Base-by-base conservation (phyloP, 768 basidiomycete genomes). In the Agaricus bisporus region DNA sequence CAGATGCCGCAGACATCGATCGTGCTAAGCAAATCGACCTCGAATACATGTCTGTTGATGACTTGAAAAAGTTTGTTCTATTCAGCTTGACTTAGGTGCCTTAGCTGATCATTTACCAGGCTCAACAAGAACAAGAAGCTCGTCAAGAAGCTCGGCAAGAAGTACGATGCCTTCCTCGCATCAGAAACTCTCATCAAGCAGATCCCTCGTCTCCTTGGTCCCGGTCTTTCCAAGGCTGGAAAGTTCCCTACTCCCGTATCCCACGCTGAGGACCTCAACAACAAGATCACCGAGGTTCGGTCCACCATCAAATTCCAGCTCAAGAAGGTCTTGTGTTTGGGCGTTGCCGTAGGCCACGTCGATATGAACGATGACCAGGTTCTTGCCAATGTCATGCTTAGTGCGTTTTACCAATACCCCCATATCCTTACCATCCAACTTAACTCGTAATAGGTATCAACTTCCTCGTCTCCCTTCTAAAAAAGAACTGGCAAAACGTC, bases 111-210 rank as follows among this genome's bases (percentile, higher is more conserved):
- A 8, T 18, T n/a, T 28, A 14, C 20, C 44, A 92, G 90, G 74
- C 82, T 98, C 60, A 97, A 95, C 87, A 95, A 97, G 79, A 99
- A 98, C 84, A 98, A 99, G 82, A 99, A 99, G 78, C 91, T 99
- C 58, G 97, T 98, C 68, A 99, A 98, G 82, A 97, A 97, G 79
- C 90, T 98, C 63, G 95, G 95, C 61, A 98, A 98, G 81, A 98
- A 98, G 72, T 95, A 98, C 77, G 95, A 99, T 64, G 94, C 95
- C 56, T 99, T 99, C 87, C 77, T 99, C 61, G 83, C 95, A 35
- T 98, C 97, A 55, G 97, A 99, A 72, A 76, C 91, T 57, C 81
- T 99, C 62, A 98, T 99, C 82, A 98, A 97, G 81, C 95, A 98
- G 77, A 98, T 99, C 57, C 97, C 97, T 61, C 95, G 97, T 95